Base-by-base conservation (phyloP, 208 protist species). In the Trypanosoma grayi region DNA sequence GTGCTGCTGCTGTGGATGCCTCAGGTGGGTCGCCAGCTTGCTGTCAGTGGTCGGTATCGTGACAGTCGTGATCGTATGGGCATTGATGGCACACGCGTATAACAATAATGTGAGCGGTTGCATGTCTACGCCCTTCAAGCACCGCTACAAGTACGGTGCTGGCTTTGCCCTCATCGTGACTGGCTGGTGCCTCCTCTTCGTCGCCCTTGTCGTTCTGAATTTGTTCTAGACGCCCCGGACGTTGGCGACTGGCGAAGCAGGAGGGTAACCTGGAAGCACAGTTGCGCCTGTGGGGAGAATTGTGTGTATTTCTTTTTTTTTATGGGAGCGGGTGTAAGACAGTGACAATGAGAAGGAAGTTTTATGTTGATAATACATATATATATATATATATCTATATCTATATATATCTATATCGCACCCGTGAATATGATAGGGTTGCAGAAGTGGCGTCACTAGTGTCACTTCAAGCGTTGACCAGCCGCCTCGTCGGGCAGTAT, bases 1-100 rank as follows among this genome's bases (percentile, higher is more conserved):
- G 66, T 37, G 51, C 24, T 85, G 73, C 63, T 86, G 70, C 76
- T 79, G 61, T 33, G 34, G 27, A 31, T 85, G 75, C 65, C 36
- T 71, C 52, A 51, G 46, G 51, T 76, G 41, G 30, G 2, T 76
- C 13, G 80, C 71, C 40, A 48, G 52, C 9, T n/a, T 75, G 10
- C 48, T 90, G 33, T 79, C 60, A 55, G 54, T 75, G 11, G 14
- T 63, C 9, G 52, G 52, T 28, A 65, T 76, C 24, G 4, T 44
- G 24, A 37, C 64, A 9, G 30, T 58, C n/a, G 11, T 37, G 40
- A 18, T 79, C 4, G 52, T 58, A n/a, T 89, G 79, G 78, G 63
- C 37, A 10, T 20, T 46, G 8, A 78, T 84, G 76, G 16, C 69
- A 3, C 9, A 73, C 39, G 2, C 40, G 20, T 82, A 75, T 62